A percentile compares a stretch with the other conserved stretches of the same genome.
These are phyloP conservation scores for Diaporthe australafricana DNA, from an alignment of 2,329 filamentous ascomycete genomes.

Conservation along the genomic window DNA sequence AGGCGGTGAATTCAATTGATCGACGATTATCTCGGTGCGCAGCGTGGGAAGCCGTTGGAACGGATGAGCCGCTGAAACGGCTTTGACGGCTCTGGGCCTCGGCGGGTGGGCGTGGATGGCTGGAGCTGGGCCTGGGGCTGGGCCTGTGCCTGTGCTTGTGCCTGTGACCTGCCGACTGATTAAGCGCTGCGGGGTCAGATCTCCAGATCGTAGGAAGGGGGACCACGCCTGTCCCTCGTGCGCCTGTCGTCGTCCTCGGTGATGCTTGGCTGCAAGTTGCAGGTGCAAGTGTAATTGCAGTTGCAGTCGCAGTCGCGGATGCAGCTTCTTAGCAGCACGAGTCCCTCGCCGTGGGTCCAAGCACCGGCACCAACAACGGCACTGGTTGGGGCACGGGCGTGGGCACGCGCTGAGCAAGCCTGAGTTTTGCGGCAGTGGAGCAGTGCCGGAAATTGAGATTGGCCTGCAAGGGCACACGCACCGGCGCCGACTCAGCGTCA, in stretches of 20 bases:
- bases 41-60: slow-evolving; percentile 63
- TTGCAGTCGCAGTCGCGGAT: neutral
- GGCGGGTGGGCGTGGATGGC: slow-evolving; percentile 18
- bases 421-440: slow-evolving; percentile 32
- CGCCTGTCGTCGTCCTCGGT: neutral
- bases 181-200: slow-evolving; percentile 10
- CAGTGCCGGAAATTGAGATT: slow-evolving; percentile 31
- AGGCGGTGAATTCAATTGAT: slow-evolving; percentile 35
- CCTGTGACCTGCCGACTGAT: slow-evolving; percentile 23
- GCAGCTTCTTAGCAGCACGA: slow-evolving; percentile 20
- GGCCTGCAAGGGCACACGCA: slow-evolving; percentile 24
- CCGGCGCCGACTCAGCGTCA: slow-evolving; percentile 18
- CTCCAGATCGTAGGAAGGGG: neutral
- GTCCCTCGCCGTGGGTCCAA: slow-evolving; percentile 16
- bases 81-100: slow-evolving; percentile 47
- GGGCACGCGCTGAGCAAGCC: slow-evolving; percentile 11
- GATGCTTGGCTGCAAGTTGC: slow-evolving; percentile 14
- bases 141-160: neutral
- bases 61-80: slow-evolving; percentile 56
- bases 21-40: slow-evolving; percentile 40
- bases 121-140: slow-evolving; percentile 7
- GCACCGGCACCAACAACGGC: slow-evolving; percentile 8
- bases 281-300: neutral
- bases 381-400: neutral
- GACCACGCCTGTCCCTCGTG: slow-evolving; percentile 6